These are phyloP conservation scores for Paramecium caudatum DNA, from an alignment of 73 alveolate species.

Conservation along the genomic window DNA sequence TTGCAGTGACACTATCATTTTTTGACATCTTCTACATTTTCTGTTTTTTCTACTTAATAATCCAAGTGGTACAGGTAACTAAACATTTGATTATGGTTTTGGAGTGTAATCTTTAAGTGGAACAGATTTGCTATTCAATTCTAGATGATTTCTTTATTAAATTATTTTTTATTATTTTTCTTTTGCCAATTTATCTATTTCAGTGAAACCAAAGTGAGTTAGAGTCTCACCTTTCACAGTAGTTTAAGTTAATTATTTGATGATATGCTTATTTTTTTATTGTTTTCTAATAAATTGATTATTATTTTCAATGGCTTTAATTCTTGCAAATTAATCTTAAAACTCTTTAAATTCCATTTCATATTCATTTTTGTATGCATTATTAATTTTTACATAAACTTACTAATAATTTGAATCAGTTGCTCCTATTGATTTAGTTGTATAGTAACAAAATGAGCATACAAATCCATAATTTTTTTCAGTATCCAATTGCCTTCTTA, in stretches of 20 bases:
- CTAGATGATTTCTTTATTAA: background rate
- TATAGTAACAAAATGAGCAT: constrained; percentile 47
- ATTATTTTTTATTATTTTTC: constrained; percentile 11
- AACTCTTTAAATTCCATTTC: constrained; percentile 21
- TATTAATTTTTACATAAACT: background rate
- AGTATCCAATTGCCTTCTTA: constrained; percentile 2
- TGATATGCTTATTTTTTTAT: background rate
- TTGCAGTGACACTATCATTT: background rate
- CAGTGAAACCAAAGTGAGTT: background rate
- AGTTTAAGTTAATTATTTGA: background rate
- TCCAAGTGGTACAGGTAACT: constrained; percentile 6
- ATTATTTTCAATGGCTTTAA: background rate
- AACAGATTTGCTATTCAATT: background rate
- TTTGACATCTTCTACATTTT: constrained; percentile 39
- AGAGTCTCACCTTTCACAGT: background rate
- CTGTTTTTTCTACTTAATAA: constrained; percentile 43
- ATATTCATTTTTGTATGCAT: constrained; percentile 12
- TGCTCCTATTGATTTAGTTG: background rate
- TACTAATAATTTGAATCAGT: background rate
- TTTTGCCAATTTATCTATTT: background rate
- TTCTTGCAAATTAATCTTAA: background rate
- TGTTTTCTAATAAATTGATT: background rate
- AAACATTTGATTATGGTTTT: background rate
- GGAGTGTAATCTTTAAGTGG: background rate
- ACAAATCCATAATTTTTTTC: background rate